A percentile compares a stretch with the other conserved stretches of the same genome.
Conservation (phyloP, 2,329 filamentous ascomycete species). For the Tolypocladium cylindrosporum region DNA sequence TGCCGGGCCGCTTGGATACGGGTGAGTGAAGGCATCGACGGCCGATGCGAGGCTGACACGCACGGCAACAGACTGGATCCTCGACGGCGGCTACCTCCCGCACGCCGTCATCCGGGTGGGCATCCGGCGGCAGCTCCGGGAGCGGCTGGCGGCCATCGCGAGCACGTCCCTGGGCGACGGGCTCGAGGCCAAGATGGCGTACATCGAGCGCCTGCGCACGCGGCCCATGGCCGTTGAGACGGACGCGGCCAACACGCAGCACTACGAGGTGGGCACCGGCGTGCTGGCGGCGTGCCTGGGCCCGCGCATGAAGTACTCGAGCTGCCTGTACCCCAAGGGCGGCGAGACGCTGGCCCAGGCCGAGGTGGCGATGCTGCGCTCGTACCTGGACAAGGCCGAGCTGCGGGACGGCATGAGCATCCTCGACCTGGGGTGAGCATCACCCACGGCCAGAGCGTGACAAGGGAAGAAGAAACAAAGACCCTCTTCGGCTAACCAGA, state of each 20-base stretch:
- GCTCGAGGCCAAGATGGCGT: constrained; percentile 52
- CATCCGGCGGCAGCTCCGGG: constrained; percentile 55
- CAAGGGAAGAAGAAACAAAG: background rate
- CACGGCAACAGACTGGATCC: constrained; percentile 36
- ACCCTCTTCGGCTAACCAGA: background rate
- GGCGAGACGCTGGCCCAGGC: constrained; percentile 54
- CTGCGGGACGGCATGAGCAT: constrained; percentile 50
- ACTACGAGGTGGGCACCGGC: constrained; percentile 62
- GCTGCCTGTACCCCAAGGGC: constrained; percentile 53
- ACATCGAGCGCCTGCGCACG: constrained; percentile 46
- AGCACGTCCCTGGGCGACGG: constrained; percentile 40
- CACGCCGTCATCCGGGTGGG: constrained; percentile 52
- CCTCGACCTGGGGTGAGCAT: constrained; percentile 38
- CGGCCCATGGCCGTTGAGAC: constrained; percentile 62
- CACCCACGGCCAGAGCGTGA: background rate
- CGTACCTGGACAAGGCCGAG: constrained; percentile 51
- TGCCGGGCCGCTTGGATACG: too few species aligned
- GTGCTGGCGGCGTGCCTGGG: constrained; percentile 52
- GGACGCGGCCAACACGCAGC: constrained; percentile 54
- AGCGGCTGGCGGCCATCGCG: constrained; percentile 46
- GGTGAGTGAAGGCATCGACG: too few species aligned
- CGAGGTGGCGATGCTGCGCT: constrained; percentile 55
- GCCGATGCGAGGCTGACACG: background rate
- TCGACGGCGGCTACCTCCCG: constrained; percentile 58
- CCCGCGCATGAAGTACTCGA: constrained; percentile 64